Evolutionary conservation across 352 stramenopile genomes (phyloP), one percentile per base, ranked within the genome.

Genomic region (Phytophthora lateralis): DNA sequence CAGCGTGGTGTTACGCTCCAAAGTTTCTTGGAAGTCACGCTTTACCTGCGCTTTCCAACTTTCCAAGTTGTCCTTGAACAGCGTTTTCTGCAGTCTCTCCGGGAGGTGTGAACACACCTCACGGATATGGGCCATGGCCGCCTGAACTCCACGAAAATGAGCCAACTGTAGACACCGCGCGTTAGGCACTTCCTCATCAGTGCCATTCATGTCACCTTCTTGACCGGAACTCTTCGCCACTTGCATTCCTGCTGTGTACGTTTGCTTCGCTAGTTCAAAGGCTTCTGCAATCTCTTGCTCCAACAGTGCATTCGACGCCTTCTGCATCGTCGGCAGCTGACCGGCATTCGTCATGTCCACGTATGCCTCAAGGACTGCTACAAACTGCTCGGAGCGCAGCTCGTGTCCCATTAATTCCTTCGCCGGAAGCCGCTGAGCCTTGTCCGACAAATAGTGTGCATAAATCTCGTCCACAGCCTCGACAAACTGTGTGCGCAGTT

Each of bases 401-500:
- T 73, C 48, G 5, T 63, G 60, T 14, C 73, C 77, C 43, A 85
- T 71, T 34, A 91, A 35, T 9, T 62, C 52, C 65, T 89, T 91
- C 3, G 47, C 14, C 2, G 79, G 79, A 15, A 88, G 42, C 17
- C 72, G 53, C 5, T 66, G 53, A 9, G 48, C 43, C 3, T 75
- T 77, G 4, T 67, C 24, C 6, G 75, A 83, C 12, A 91, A 52
- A 46, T 74, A 89, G 21, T 66, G 52, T 5, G 44, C 49, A 48
- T 82, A 81, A 9, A 91, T 27, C 30, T 75, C 68, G 27, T 89
- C 78, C 9, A 89, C 62, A 8, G 76, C 48, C 21, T 85, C 75
- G 18, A 88, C 72, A 63, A 89, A 91, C 51, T 85, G 76, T 6
- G 53, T 24, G 4, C 82, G 82, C 9, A 89, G 60, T 18, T 64